Evolutionary conservation across 2,329 filamentous ascomycete species (phyloP), one percentile per base, ranked within the genome.

Genomic region (Pseudocercospora pini-densiflorae): DNA sequence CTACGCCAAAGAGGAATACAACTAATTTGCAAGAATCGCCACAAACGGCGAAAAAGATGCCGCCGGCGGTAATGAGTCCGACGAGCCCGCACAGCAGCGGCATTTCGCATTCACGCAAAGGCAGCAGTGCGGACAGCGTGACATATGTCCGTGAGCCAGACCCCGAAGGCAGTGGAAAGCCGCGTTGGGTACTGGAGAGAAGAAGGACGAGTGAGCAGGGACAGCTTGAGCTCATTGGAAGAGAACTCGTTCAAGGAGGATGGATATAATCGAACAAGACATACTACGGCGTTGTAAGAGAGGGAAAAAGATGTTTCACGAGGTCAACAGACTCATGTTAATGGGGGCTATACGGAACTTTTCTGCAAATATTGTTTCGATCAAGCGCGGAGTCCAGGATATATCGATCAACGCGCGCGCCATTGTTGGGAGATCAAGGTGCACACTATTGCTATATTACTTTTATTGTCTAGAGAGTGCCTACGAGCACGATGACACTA

Each of bases 151-250:
- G 81, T n/a, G 85, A 87, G 68, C 85, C 85, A 67, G 88, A 90
- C 73, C 87, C 89, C 54, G 82, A 86, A 2, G 83, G 83, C 8
- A 86, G 84, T 0, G 85, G 86, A 69, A 85, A 83, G 63, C 77
- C 79, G 8, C 80, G 89, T 54, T 92, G 90, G 90, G 86, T 92
- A 7, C 80, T 92, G 71, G 90, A 93, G 77, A 80, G 90, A 40
- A 82, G 90, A 61, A 81, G 90, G 40, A 90, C 88, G 2, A 87
- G 83, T 0, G 89, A 92, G 72, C 85, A 82, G 65, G 90, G 89
- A 0, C 84, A 90, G 76, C 78, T 89, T 61, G 88, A 90, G 74
- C 77, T 91, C n/a, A 77, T 91, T 3, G 88, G 86, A 53, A 81
- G 89, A 61, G 87, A 91, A 75, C 81, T 91, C 65, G 84, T 92